Evolutionary conservation across 2,329 filamentous ascomycete species (phyloP).

Genomic region (Eurotiales sp.): DNA sequence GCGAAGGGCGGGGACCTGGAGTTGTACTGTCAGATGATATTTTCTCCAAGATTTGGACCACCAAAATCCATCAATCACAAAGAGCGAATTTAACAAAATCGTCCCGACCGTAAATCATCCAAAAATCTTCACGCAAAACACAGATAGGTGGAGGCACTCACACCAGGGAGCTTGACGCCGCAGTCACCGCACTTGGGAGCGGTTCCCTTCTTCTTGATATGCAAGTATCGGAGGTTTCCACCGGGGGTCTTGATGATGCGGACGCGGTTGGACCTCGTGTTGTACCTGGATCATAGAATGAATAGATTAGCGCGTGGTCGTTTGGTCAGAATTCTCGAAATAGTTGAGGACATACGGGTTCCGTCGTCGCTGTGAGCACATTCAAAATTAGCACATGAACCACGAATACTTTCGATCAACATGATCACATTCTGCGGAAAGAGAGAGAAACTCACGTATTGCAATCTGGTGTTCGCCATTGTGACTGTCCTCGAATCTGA

Average conservation of each 20-base stretch:
- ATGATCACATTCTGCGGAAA: not conserved
- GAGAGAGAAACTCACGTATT: slow-evolving; percentile 38
- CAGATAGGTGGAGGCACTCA: slow-evolving; percentile 59
- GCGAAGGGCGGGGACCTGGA: slow-evolving; percentile 87
- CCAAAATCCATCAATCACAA: too few relatives aligned
- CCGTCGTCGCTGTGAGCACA: slow-evolving; percentile 60
- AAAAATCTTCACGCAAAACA: not conserved
- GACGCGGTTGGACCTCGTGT: slow-evolving; percentile 96
- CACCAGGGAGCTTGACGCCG: slow-evolving; percentile 92
- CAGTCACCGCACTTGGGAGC: slow-evolving; percentile 99
- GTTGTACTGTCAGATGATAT: slow-evolving; percentile 6
- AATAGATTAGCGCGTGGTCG: slow-evolving; percentile 29
- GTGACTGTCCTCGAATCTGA: slow-evolving; percentile 43
- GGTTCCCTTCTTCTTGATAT: slow-evolving; percentile 99
- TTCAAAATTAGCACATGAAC: slow-evolving; percentile 28
- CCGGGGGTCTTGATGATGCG: slow-evolving; percentile 94
- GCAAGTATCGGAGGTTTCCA: slow-evolving; percentile 89
- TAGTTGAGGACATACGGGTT: slow-evolving; percentile 66
- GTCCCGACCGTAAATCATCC: not conserved
- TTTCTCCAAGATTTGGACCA: not conserved
- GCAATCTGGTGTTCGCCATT: slow-evolving; percentile 52
- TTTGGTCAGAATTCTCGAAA: slow-evolving; percentile 10
- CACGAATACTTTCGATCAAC: not conserved
- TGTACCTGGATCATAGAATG: slow-evolving; percentile 65
- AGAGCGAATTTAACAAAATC: too few relatives aligned